A percentile compares a stretch with the other conserved stretches of the same genome.
phyloP scores from a whole-genome alignment of 352 stramenopile genomes.

The Labyrinthula sp. region DNA sequence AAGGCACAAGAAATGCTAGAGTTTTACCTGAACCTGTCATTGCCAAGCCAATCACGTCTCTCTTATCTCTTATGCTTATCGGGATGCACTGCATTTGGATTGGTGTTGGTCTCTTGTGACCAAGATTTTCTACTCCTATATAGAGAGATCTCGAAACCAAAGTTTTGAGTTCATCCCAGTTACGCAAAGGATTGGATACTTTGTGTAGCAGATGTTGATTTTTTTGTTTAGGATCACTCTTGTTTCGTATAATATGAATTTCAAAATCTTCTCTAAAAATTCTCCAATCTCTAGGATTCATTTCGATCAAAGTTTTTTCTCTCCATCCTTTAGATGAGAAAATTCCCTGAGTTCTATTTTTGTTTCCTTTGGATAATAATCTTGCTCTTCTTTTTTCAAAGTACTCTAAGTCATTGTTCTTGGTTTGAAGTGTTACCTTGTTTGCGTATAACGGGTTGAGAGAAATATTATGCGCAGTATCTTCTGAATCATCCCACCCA shows the following conservation, averaged over 20 bases:
- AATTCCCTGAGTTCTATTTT: neutral
- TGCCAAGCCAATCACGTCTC: conserved; percentile 95
- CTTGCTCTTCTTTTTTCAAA: neutral
- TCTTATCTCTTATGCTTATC: conserved; percentile 74
- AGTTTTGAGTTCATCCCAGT: conserved; percentile 49
- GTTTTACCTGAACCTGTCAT: conserved; percentile 97
- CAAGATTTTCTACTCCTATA: conserved; percentile 30
- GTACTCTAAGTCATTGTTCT: neutral
- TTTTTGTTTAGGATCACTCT: conserved; percentile 6
- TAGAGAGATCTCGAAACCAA: too few relatives aligned
- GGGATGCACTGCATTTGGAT: conserved; percentile 94
- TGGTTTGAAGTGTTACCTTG: neutral
- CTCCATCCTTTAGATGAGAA: conserved; percentile 46
- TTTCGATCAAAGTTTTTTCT: conserved; percentile 71
- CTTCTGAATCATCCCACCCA: neutral
- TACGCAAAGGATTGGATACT: conserved; percentile 65
- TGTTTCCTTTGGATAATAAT: neutral
- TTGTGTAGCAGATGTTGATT: too few relatives aligned
- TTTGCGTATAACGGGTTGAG: neutral
- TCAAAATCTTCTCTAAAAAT: conserved; percentile 98
- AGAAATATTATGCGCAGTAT: neutral
- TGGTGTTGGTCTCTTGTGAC: conserved; percentile 78
- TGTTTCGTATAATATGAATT: conserved; percentile 70
- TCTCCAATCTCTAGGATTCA: conserved; percentile 90
- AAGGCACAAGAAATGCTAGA: conserved; percentile 85